phyloP scores from a whole-genome alignment of 2,329 filamentous ascomycete species.

The Aureobasidium lini region DNA sequence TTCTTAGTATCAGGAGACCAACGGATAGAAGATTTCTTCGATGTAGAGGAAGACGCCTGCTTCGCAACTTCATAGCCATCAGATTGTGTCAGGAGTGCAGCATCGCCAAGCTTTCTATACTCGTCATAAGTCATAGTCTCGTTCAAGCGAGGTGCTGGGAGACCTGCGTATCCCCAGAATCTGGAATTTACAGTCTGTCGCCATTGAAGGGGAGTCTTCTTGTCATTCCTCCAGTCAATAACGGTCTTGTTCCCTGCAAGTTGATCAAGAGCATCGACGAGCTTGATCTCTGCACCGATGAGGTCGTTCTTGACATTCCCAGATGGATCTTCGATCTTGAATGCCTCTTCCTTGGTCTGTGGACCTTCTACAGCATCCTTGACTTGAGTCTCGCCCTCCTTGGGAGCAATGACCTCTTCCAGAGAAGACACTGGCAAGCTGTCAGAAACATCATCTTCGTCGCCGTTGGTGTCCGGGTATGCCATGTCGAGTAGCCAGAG shows the following conservation, averaged over 20 bases:
- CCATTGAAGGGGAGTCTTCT: background rate
- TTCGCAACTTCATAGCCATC: too few relatives aligned
- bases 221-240: constrained; percentile 3
- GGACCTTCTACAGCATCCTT: too few relatives aligned
- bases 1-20: too few relatives aligned
- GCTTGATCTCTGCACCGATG: background rate
- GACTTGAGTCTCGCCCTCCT: background rate
- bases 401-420: background rate
- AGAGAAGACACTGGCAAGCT: too few relatives aligned
- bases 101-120: background rate
- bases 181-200: background rate
- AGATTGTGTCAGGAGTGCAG: too few relatives aligned
- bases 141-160: background rate
- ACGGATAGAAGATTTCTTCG: too few relatives aligned
- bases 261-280: background rate
- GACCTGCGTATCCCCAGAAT: background rate
- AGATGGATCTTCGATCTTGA: background rate
- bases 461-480: too few relatives aligned
- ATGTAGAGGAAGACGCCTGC: too few relatives aligned
- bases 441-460: too few relatives aligned
- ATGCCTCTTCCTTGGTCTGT: too few relatives aligned
- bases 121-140: background rate
- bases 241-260: background rate
- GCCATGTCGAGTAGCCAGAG: too few relatives aligned
- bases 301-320: background rate